Percentiles rank a stretch among this genome's conserved stretches.
Evolutionary conservation across 345 rosid species (phyloP).

Genomic region (Gossypium anomalum): DNA sequence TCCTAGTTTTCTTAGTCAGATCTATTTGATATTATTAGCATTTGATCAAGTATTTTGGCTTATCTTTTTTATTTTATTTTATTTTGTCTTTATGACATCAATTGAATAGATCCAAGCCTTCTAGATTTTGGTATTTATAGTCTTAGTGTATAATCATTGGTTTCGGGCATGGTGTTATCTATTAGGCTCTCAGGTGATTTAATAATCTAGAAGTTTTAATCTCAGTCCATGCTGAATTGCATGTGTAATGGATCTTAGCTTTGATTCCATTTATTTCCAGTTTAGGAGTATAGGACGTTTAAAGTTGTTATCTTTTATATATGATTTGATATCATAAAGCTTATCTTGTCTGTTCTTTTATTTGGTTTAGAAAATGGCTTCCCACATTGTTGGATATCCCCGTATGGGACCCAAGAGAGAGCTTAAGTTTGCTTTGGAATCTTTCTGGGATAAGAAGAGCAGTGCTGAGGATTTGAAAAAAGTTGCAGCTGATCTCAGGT

Average conservation of each 20-base stretch:
- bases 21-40: neutral
- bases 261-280: neutral
- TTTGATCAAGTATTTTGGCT: neutral
- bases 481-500: constrained; percentile 85
- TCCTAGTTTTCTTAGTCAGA: neutral
- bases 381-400: constrained; percentile 98
- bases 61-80: neutral
- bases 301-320: neutral
- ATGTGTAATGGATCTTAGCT: neutral
- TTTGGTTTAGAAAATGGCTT: constrained; percentile 54
- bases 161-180: neutral
- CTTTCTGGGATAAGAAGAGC: constrained; percentile 98
- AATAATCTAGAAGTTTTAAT: neutral
- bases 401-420: constrained; percentile 34
- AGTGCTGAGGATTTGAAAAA: constrained; percentile 80
- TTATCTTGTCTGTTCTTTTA: constrained; percentile 26
- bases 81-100: neutral
- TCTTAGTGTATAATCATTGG: neutral
- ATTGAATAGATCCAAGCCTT: neutral
- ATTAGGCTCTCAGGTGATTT: too few relatives aligned
- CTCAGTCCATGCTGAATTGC: neutral
- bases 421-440: constrained; percentile 95
- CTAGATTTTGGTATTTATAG: neutral
- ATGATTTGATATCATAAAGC: neutral
- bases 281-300: neutral